phyloP scores from a whole-genome alignment of 495 filamentous ascomycete genomes.

The Cenococcum geophilum region DNA sequence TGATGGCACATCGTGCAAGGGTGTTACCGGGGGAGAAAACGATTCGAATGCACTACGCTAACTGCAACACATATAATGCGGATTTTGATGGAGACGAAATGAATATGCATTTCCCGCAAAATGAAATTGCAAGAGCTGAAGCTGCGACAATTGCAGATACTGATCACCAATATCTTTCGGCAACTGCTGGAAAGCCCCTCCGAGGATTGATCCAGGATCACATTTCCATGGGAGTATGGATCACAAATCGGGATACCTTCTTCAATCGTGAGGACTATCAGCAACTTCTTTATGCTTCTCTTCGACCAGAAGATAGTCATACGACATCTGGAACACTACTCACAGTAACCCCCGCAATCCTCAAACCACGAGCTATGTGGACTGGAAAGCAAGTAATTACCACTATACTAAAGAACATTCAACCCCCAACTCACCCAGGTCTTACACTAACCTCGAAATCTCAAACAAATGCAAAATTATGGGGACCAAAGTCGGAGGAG shows the following conservation, averaged over 20 bases:
- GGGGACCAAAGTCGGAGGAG: constrained; percentile 59
- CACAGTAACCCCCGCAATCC: constrained; percentile 69
- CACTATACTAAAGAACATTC: constrained; percentile 88
- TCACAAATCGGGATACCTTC: constrained; percentile 90
- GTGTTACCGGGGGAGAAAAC: constrained; percentile 92
- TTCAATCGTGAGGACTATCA: constrained; percentile 86
- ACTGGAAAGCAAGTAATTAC: constrained; percentile 98
- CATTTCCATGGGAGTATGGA: constrained; percentile 84
- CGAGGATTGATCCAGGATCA: constrained; percentile 99
- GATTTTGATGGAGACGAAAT: constrained; percentile 99
- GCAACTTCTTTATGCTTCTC: constrained; percentile 79
- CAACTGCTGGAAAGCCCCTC: constrained; percentile 87
- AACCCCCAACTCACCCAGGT: constrained; percentile 64
- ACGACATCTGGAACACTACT: constrained; percentile 65
- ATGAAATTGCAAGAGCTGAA: constrained; percentile 87
- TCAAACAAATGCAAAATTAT: constrained; percentile 60
- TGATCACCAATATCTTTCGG: constrained; percentile 93
- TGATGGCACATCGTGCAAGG: constrained; percentile 94
- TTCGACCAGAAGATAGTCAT: constrained; percentile 84
- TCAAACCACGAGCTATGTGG: constrained; percentile 79
- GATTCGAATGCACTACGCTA: constrained; percentile 99
- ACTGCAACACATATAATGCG: constrained; percentile 99
- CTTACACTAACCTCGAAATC: constrained; percentile 74
- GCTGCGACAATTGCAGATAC: constrained; percentile 89
- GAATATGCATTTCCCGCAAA: constrained; percentile 99